Evolutionary conservation across 176 grass and related monocot genomes (phyloP).

Genomic region (Panicum miliaceum): DNA sequence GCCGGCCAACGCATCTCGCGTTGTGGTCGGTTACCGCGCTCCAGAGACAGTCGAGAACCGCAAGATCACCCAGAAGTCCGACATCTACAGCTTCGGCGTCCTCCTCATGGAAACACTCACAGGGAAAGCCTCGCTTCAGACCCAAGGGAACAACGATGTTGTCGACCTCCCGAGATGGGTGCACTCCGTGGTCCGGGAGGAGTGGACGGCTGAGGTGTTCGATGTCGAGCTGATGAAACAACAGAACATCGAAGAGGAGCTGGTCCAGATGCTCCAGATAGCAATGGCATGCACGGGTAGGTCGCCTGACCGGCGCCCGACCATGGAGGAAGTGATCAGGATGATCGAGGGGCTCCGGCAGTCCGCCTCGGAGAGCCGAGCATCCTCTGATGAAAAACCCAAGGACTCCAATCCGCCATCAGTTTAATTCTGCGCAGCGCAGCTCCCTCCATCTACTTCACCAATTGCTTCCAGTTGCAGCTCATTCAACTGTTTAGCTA

Average conservation of each 20-base stretch:
- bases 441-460: neutral
- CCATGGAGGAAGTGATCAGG: slow-evolving; percentile 83
- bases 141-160: slow-evolving; percentile 81
- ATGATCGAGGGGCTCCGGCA: slow-evolving; percentile 83
- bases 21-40: slow-evolving; percentile 80
- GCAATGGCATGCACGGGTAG: slow-evolving; percentile 74
- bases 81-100: slow-evolving; percentile 89
- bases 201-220: slow-evolving; percentile 97
- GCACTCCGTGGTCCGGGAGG: slow-evolving; percentile 92
- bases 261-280: slow-evolving; percentile 92
- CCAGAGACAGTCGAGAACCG: slow-evolving; percentile 82
- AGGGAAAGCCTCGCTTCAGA: slow-evolving; percentile 77
- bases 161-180: slow-evolving; percentile 88
- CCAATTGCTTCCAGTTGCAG: neutral
- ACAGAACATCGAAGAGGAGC: slow-evolving; percentile 81
- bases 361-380: slow-evolving; percentile 60
- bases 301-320: slow-evolving; percentile 65
- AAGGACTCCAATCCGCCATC: slow-evolving; percentile 54
- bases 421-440: neutral
- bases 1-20: slow-evolving; percentile 59
- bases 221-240: slow-evolving; percentile 71
- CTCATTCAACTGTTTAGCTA: slow-evolving; percentile 43
- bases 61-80: slow-evolving; percentile 82
- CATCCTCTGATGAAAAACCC: slow-evolving; percentile 61
- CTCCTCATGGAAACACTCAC: slow-evolving; percentile 95